Evolutionary conservation across 257 asterid genomes (phyloP).

Genomic region (Ilex asprella): DNA sequence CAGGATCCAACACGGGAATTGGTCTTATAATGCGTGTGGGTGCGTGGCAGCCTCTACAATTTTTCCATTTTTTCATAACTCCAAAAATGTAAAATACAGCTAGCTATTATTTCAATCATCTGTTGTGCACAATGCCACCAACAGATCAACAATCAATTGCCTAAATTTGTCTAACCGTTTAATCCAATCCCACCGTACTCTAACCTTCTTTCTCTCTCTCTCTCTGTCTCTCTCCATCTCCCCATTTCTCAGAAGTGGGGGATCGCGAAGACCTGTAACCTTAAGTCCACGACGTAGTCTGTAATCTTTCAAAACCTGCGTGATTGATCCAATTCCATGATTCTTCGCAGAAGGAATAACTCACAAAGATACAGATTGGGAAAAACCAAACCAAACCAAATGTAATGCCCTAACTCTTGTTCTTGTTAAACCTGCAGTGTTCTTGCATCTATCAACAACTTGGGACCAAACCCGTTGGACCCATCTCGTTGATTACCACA

Average conservation of each 20-base stretch:
- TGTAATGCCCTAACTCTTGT: too few relatives aligned
- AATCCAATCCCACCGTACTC: slow-evolving; percentile 23
- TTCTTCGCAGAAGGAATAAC: neutral
- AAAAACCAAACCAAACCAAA: too few relatives aligned
- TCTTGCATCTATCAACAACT: neutral
- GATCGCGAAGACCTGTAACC: slow-evolving; percentile 15
- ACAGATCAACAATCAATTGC: neutral
- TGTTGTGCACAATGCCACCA: too few relatives aligned
- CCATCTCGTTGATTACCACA: neutral
- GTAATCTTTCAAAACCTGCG: too few relatives aligned
- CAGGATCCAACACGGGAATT: too few relatives aligned
- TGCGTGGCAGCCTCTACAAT: too few relatives aligned
- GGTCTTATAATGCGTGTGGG: too few relatives aligned
- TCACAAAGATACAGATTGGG: neutral
- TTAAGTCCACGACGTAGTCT: too few relatives aligned
- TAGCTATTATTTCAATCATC: too few relatives aligned
- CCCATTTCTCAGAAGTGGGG: slow-evolving; percentile 34
- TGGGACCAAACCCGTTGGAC: neutral
- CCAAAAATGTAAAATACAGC: too few relatives aligned
- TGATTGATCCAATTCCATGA: too few relatives aligned
- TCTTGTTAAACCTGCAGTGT: neutral
- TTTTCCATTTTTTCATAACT: too few relatives aligned
- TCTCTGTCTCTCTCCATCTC: slow-evolving; percentile 24
- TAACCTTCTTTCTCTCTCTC: slow-evolving; percentile 7
- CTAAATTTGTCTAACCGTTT: slow-evolving; percentile 28